Conservation (phyloP, 129 eudicot species). For the Gnaphalium uliginosum region DNA sequence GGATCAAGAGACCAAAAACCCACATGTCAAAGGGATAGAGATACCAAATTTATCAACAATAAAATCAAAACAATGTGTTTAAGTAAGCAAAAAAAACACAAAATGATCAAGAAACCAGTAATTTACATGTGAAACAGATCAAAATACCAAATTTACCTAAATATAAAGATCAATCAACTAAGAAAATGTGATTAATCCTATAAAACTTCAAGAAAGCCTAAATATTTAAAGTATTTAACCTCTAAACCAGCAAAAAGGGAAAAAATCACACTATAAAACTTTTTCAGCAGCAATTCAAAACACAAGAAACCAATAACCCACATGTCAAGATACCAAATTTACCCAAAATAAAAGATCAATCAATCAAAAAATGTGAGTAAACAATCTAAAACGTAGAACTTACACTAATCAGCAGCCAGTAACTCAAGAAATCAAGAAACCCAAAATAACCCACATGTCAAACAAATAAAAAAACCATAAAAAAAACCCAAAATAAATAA, state of each 20-base stretch:
- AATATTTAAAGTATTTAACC: too few relatives aligned
- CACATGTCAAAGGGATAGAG: background rate
- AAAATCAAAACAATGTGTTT: too few relatives aligned
- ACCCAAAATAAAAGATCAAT: background rate
- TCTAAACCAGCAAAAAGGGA: too few relatives aligned
- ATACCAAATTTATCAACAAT: background rate
- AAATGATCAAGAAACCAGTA: background rate
- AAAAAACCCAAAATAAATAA: background rate
- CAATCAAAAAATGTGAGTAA: background rate
- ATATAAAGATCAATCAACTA: too few relatives aligned
- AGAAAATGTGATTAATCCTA: too few relatives aligned
- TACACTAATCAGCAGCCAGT: too few relatives aligned
- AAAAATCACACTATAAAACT: background rate
- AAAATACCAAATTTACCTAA: constrained; percentile 6
- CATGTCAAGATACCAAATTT: constrained; percentile 19
- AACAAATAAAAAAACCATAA: background rate
- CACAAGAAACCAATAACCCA: constrained; percentile 26
- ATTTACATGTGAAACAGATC: constrained; percentile 6
- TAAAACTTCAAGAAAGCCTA: too few relatives aligned
- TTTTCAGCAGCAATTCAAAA: constrained; percentile 1
- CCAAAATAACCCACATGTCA: constrained; percentile 15
- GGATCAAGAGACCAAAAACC: constrained; percentile 2
- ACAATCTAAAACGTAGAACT: too few relatives aligned
- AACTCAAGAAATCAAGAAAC: background rate
- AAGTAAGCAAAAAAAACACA: too few relatives aligned